Evolutionary conservation across 495 filamentous ascomycete genomes (phyloP).

Genomic region (Rhypophila decipiens): DNA sequence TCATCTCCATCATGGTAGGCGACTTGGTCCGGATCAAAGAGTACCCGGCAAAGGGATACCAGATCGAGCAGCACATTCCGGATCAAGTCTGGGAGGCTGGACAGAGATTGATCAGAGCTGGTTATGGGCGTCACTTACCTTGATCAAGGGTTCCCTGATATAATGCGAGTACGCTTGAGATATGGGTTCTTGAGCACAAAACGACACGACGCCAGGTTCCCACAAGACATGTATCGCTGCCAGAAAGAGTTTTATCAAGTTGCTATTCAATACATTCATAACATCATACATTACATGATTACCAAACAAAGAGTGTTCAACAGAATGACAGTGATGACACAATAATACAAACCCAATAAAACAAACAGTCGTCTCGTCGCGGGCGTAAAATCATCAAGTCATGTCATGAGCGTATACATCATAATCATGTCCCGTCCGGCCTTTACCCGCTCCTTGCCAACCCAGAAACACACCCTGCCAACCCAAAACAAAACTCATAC

Average conservation of each 20-base stretch:
- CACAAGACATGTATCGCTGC: no score
- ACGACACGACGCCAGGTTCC: no score
- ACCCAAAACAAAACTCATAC: no score
- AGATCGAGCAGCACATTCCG: conserved; percentile 31
- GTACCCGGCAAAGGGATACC: conserved; percentile 30
- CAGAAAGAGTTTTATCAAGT: neutral
- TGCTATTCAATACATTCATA: no score
- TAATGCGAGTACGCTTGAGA: no score
- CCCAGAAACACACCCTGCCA: no score
- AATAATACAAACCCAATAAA: neutral
- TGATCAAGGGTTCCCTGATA: no score
- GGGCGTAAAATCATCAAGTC: neutral
- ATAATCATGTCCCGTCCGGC: no score
- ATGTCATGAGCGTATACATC: neutral
- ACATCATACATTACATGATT: no score
- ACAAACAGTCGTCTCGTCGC: neutral
- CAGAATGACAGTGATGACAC: neutral
- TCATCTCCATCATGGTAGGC: conserved; percentile 33
- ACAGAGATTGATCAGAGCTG: conserved; percentile 25
- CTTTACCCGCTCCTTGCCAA: no score
- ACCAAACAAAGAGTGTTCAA: no score
- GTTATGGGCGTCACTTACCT: conserved; percentile 28
- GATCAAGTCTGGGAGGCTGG: conserved; percentile 29
- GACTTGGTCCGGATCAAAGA: conserved; percentile 31
- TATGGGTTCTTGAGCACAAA: no score